These are phyloP conservation scores for Penicillium herquei DNA, from an alignment of 495 filamentous ascomycete genomes.

Conservation along the genomic window DNA sequence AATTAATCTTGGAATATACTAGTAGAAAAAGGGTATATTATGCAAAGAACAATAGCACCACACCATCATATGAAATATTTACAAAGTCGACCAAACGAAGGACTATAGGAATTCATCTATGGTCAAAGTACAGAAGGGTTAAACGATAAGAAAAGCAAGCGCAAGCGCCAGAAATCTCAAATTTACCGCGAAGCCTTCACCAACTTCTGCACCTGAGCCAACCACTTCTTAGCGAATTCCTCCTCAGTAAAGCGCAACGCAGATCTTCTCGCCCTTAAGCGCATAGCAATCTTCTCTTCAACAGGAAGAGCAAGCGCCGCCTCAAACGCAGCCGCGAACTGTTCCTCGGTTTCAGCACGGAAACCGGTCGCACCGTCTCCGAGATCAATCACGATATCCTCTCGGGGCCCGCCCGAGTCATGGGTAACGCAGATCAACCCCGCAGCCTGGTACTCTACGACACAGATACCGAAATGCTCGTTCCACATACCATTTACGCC, in stretches of 20 bases:
- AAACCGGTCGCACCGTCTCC: conserved; percentile 81
- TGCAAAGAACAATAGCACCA: background rate
- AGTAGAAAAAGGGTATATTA: background rate
- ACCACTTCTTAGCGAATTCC: conserved; percentile 76
- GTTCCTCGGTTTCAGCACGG: conserved; percentile 69
- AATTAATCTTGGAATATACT: too few relatives aligned
- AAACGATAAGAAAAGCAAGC: background rate
- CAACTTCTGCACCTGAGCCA: conserved; percentile 66
- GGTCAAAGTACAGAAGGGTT: background rate
- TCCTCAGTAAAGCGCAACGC: conserved; percentile 85
- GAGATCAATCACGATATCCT: conserved; percentile 83
- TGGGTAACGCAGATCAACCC: conserved; percentile 90
- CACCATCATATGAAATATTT: background rate
- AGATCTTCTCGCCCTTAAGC: conserved; percentile 68
- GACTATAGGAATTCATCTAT: background rate
- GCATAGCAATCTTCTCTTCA: conserved; percentile 68
- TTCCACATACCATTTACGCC: conserved; percentile 99
- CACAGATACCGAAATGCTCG: conserved; percentile 97
- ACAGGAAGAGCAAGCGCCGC: conserved; percentile 66
- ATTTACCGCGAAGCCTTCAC: conserved; percentile 40
- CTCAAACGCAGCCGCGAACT: conserved; percentile 78
- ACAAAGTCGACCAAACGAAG: background rate
- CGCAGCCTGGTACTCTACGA: conserved; percentile 97
- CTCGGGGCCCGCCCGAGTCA: conserved; percentile 83
- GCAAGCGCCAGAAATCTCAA: background rate